Base-by-base conservation (phyloP, 2,329 filamentous ascomycete genomes). In the Botrytis byssoidea region DNA sequence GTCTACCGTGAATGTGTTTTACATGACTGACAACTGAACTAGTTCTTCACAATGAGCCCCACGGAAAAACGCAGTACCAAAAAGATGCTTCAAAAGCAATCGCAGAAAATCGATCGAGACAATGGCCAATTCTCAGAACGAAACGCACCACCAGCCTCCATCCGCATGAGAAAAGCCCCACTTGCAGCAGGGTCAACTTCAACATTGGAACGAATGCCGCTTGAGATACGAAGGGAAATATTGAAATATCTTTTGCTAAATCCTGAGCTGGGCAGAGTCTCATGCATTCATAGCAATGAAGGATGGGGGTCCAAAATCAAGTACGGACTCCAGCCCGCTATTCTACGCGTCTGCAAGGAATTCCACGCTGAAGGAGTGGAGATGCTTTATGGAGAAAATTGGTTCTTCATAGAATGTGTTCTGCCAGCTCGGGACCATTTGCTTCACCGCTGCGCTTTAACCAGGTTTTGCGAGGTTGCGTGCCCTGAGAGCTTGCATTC, bases 261-360 rank as follows among this genome's bases (percentile, higher is more conserved):
- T n/a, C 40, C 61, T 20, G 61, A 64, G 12, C 16, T 64, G 1
- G 61, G 40, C 4, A 42, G 16, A 42, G 25, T 16, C 16, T 42
- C 25, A 37, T 29, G 37, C 7, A 12, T 64, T 12, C 25, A 32
- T n/a, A 29, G 8, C 8, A n/a, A 64, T 18, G 25, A 32, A 5
- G 14, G 25, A 20, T 32, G 40, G 16, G 61, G 61, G 14, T 42
- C 37, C 37, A 29, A 42, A 44, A 16, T 40, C 61, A 64, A 64
- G 14, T 64, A 64, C n/a, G 37, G n/a, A 29, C 40, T 64, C 16
- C 37, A n/a, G 18, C 61, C 61, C 18, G 16, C 18, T 0, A 32
- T 64, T 64, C 37, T 64, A 22, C 35, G 37, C 40, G 61, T 64
- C n/a, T 64, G 61, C 61, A 64, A 64, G 61, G 12, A 64, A 10